Percentiles rank a stretch among this genome's conserved stretches.
Conservation (phyloP, 768 basidiomycete genomes). For the Amanita brunnescens region DNA sequence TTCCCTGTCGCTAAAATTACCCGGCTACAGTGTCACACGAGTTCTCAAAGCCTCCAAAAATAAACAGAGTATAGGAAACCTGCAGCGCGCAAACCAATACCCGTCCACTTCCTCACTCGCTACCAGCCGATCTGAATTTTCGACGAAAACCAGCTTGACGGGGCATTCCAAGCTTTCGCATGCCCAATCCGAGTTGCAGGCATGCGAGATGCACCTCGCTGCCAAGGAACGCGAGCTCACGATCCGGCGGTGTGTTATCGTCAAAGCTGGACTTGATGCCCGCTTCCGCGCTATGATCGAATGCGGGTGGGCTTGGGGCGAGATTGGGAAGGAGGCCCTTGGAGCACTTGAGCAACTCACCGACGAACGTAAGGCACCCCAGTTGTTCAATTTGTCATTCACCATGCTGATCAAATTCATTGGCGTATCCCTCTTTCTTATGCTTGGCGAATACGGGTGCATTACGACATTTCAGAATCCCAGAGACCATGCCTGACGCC, state of each 20-base stretch:
- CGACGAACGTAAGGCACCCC: slow-evolving; percentile 3
- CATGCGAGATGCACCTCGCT: slow-evolving; percentile 70
- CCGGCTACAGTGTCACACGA: slow-evolving; percentile 52
- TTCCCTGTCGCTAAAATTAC: neutral
- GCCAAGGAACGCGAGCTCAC: slow-evolving; percentile 60
- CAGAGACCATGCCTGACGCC: neutral
- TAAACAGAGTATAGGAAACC: slow-evolving; percentile 25
- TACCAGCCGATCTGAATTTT: slow-evolving; percentile 27
- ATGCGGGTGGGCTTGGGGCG: slow-evolving; percentile 60
- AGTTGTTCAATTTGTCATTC: neutral
- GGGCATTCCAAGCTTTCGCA: slow-evolving; percentile 45
- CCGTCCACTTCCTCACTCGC: slow-evolving; percentile 35
- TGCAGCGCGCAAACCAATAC: slow-evolving; percentile 25
- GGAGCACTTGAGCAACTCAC: slow-evolving; percentile 25
- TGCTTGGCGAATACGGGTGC: slow-evolving; percentile 1
- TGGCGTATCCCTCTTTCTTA: neutral
- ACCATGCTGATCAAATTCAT: slow-evolving; percentile 1
- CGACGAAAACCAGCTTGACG: slow-evolving; percentile 13
- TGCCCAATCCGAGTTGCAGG: slow-evolving; percentile 73
- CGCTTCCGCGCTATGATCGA: slow-evolving; percentile 60
- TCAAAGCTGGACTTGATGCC: slow-evolving; percentile 52
- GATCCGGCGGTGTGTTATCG: slow-evolving; percentile 38
- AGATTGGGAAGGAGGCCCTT: slow-evolving; percentile 58
- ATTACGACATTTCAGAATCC: neutral
- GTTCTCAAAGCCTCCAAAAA: slow-evolving; percentile 70